Conservation (phyloP, 78 protist species). For the Thecamonas trahens region DNA sequence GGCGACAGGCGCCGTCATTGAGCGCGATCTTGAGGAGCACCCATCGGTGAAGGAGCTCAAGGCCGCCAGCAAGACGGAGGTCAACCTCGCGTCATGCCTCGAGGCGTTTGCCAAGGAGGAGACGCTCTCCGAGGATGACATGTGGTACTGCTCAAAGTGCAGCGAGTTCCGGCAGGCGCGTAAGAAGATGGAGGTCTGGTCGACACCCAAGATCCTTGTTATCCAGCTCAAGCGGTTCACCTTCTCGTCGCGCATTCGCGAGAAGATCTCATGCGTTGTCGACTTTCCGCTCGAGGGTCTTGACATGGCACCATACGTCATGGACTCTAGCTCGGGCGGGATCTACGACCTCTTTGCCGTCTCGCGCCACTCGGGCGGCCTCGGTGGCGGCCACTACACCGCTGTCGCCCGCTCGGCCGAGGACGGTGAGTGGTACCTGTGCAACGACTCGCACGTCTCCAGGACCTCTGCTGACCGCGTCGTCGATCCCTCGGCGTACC, state of each 20-base stretch:
- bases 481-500: conserved; percentile 8
- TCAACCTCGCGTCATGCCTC: too few species aligned
- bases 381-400: conserved; percentile 46
- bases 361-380: conserved; percentile 4
- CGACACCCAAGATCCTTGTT: not conserved
- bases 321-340: not conserved
- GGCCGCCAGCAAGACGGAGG: too few species aligned
- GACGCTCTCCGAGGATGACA: not conserved
- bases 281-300: conserved; percentile 27
- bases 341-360: conserved; percentile 37
- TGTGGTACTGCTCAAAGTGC: conserved; percentile 32
- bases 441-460: conserved; percentile 4
- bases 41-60: too few species aligned
- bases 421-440: conserved; percentile 17
- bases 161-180: conserved; percentile 1
- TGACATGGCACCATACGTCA: conserved; percentile 1
- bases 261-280: conserved; percentile 10
- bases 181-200: conserved; percentile 6
- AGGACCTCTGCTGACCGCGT: not conserved
- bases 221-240: conserved; percentile 40
- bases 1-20: too few species aligned
- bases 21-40: too few species aligned
- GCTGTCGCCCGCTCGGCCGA: conserved; percentile 29
- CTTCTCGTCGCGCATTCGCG: not conserved
- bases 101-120: too few species aligned